Percentiles rank a stretch among this genome's conserved stretches.
These are phyloP conservation scores for Cystofilobasidium macerans DNA, from an alignment of 768 basidiomycete species.

Conservation along the genomic window DNA sequence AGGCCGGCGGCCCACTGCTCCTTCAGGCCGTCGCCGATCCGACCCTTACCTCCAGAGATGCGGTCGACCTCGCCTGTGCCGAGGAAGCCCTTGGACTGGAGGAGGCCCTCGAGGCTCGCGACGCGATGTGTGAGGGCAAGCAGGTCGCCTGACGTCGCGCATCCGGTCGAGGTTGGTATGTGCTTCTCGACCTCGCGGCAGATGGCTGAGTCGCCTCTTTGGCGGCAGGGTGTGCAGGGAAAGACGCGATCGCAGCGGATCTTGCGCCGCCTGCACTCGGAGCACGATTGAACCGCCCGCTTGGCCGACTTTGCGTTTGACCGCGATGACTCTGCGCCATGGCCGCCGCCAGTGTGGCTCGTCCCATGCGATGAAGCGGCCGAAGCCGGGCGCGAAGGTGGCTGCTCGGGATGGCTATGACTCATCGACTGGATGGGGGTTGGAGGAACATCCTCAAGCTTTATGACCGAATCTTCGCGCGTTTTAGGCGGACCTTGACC, in stretches of 20 bases:
- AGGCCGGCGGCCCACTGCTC: background rate
- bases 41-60: background rate
- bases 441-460: background rate
- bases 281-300: conserved; percentile 22
- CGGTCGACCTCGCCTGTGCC: conserved; percentile 9
- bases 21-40: background rate
- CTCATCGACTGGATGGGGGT: background rate
- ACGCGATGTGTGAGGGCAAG: conserved; percentile 20
- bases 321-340: background rate
- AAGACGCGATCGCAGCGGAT: conserved; percentile 8
- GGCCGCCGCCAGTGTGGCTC: background rate
- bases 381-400: background rate
- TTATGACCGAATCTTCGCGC: background rate
- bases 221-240: conserved; percentile 10
- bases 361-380: background rate
- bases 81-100: background rate
- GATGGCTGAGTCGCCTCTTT: conserved; percentile 11
- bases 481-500: background rate
- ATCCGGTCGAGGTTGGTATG: conserved; percentile 8
- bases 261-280: conserved; percentile 21
- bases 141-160: conserved; percentile 17
- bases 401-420: background rate
- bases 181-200: conserved; percentile 21
- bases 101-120: conserved; percentile 16
- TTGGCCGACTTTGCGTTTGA: conserved; percentile 5